phyloP scores from a whole-genome alignment of 1,284 basidiomycete species.

The Ceratobasidium papillatum region DNA sequence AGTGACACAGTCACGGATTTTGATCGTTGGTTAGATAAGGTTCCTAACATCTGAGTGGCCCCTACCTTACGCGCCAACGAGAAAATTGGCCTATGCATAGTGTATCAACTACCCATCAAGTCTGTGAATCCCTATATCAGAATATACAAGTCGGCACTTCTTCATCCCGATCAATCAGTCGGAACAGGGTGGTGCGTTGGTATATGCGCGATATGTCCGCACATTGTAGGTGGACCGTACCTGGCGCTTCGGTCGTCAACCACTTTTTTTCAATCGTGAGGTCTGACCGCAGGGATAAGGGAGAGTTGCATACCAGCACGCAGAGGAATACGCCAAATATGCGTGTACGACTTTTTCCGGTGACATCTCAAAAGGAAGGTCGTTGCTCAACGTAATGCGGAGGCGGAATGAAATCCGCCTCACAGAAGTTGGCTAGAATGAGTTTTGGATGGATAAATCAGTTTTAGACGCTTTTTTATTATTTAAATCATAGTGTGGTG shows the following conservation, averaged over 20 bases:
- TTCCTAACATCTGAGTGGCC: too few relatives aligned
- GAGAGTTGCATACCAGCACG: not conserved
- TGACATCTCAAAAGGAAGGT: not conserved
- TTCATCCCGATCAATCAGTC: conserved; percentile 18
- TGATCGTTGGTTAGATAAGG: too few relatives aligned
- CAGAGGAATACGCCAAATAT: not conserved
- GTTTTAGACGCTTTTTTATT: not conserved
- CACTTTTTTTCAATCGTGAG: not conserved
- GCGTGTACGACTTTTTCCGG: not conserved
- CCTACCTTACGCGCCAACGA: not conserved
- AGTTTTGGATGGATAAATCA: not conserved
- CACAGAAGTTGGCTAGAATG: not conserved
- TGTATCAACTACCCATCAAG: not conserved
- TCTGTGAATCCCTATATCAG: not conserved
- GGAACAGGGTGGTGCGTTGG: not conserved
- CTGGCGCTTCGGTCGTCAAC: conserved; percentile 13
- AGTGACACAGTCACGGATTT: too few relatives aligned
- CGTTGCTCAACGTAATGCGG: not conserved
- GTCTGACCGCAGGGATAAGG: not conserved
- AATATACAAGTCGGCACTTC: not conserved
- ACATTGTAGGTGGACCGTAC: not conserved
- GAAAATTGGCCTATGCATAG: not conserved
- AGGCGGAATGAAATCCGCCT: not conserved
- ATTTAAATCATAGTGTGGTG: not conserved
- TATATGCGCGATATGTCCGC: not conserved